Conservation (phyloP, 352 stramenopile genomes). For the Pythium plurisporium region DNA sequence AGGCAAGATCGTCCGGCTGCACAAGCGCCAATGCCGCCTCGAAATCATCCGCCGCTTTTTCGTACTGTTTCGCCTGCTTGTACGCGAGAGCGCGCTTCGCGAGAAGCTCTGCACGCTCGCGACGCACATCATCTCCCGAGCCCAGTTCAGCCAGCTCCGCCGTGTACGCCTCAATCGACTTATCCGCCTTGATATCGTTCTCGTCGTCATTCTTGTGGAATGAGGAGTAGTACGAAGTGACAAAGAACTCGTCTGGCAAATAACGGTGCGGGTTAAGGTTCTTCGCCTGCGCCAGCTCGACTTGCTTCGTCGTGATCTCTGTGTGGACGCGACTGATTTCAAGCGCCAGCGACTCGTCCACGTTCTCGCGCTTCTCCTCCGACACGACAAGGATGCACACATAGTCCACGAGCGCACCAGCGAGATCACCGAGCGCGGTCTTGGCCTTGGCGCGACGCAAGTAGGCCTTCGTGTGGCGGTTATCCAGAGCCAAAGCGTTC, state of each 20-base stretch:
- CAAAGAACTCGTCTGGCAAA: slow-evolving; percentile 77
- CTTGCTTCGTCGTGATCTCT: slow-evolving; percentile 63
- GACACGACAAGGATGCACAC: slow-evolving; percentile 76
- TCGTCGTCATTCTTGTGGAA: slow-evolving; percentile 79
- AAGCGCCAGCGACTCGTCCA: slow-evolving; percentile 60
- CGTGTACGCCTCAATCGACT: slow-evolving; percentile 57
- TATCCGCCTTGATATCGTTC: slow-evolving; percentile 53
- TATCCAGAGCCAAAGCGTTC: slow-evolving; percentile 55
- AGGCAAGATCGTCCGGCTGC: slow-evolving; percentile 43
- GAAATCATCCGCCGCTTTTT: slow-evolving; percentile 54
- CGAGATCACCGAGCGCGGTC: slow-evolving; percentile 38
- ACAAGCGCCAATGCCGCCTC: slow-evolving; percentile 47
- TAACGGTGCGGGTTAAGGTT: slow-evolving; percentile 54
- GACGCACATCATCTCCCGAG: slow-evolving; percentile 22
- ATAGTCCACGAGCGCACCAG: slow-evolving; percentile 71
- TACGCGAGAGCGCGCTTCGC: slow-evolving; percentile 57
- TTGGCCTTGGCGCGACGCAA: slow-evolving; percentile 70
- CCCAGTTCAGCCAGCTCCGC: slow-evolving; percentile 39
- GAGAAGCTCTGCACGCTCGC: slow-evolving; percentile 47
- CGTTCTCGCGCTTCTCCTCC: slow-evolving; percentile 69
- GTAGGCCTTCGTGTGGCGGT: slow-evolving; percentile 73
- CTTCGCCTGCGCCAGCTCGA: slow-evolving; percentile 53
- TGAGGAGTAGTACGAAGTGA: slow-evolving; percentile 84
- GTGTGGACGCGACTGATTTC: slow-evolving; percentile 79
- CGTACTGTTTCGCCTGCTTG: slow-evolving; percentile 68